Percentiles rank a stretch among this genome's conserved stretches.
Evolutionary conservation across 192 early-diverging fungal genomes (phyloP).

Genomic region (Linderina pennispora): DNA sequence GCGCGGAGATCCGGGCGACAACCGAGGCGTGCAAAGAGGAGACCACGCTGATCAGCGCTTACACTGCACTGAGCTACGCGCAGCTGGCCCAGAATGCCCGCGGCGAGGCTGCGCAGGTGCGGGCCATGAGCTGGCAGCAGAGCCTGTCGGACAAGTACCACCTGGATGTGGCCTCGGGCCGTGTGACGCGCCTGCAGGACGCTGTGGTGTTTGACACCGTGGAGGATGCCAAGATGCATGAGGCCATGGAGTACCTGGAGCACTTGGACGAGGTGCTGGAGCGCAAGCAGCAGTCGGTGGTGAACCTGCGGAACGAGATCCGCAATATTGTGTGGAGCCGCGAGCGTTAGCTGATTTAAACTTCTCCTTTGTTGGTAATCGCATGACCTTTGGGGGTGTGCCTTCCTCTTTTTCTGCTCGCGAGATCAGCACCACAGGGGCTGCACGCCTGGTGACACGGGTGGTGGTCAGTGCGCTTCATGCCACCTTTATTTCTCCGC

Average conservation of each 20-base stretch:
- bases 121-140: constrained; percentile 32
- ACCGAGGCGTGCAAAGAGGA: constrained; percentile 60
- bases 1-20: constrained; percentile 57
- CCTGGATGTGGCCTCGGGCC: constrained; percentile 22
- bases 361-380: too few relatives aligned
- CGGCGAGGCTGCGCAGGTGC: constrained; percentile 5
- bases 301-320: constrained; percentile 34
- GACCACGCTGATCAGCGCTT: constrained; percentile 47
- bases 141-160: constrained; percentile 37
- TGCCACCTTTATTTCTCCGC: too few relatives aligned
- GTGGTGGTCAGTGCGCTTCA: too few relatives aligned
- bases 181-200: constrained; percentile 30
- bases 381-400: too few relatives aligned
- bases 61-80: constrained; percentile 30
- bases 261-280: constrained; percentile 54
- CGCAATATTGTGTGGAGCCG: constrained; percentile 34
- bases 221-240: constrained; percentile 54
- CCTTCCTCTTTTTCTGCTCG: too few relatives aligned
- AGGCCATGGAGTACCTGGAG: constrained; percentile 58
- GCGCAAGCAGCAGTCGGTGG: constrained; percentile 50
- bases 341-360: too few relatives aligned
- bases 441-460: too few relatives aligned
- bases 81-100: constrained; percentile 30
- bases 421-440: too few relatives aligned
- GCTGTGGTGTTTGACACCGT: constrained; percentile 30